These are phyloP conservation scores for Setaria italica DNA, from an alignment of 202 grass and related monocot species.

Conservation along the genomic window DNA sequence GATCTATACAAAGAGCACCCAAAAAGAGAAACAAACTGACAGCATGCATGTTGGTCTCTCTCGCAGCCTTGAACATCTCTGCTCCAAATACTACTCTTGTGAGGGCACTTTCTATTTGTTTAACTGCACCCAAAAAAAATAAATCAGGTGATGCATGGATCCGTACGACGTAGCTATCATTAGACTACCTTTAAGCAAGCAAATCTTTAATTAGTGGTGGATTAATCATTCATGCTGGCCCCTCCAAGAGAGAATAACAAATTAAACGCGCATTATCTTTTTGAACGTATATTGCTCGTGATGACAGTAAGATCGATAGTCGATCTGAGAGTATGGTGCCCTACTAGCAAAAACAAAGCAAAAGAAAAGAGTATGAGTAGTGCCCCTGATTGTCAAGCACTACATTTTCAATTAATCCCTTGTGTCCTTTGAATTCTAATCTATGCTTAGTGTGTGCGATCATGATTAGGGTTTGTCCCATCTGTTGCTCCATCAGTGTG, in stretches of 20 bases:
- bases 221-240: slow-evolving; percentile 56
- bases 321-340: background rate
- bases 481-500: slow-evolving; percentile 32
- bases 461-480: slow-evolving; percentile 46
- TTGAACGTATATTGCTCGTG: slow-evolving; percentile 43
- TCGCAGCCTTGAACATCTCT: background rate
- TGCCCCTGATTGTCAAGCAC: slow-evolving; percentile 42
- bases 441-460: slow-evolving; percentile 34
- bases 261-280: slow-evolving; percentile 20
- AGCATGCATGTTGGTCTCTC: background rate
- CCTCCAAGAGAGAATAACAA: slow-evolving; percentile 40
- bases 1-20: background rate
- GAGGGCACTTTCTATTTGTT: background rate
- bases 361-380: slow-evolving; percentile 10
- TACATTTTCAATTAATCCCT: background rate
- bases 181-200: slow-evolving; percentile 30
- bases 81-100: background rate
- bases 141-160: slow-evolving; percentile 45
- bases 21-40: background rate
- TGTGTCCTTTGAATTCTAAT: slow-evolving; percentile 15
- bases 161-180: slow-evolving; percentile 59
- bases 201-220: slow-evolving; percentile 36
- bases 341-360: background rate
- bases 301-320: slow-evolving; percentile 44
- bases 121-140: slow-evolving; percentile 7